phyloP scores from a whole-genome alignment of 2,329 filamentous ascomycete genomes.

The Ophiosphaerella narmari region DNA sequence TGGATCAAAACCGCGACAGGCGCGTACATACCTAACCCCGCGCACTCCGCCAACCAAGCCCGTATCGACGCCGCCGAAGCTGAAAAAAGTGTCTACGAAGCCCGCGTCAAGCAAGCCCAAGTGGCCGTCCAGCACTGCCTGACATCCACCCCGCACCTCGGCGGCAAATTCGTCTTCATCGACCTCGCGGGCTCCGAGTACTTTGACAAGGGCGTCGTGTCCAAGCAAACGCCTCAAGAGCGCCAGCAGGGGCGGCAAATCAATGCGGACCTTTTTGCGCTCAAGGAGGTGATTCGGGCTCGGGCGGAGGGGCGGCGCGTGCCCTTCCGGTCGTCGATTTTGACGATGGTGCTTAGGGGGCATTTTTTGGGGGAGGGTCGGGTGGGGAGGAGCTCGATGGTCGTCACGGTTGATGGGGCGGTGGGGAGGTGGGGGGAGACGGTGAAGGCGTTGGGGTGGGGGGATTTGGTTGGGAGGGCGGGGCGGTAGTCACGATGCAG shows the following conservation, averaged over 20 bases:
- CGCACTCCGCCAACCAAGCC: conserved; percentile 34
- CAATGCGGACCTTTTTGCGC: conserved; percentile 51
- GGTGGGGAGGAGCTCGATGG: no score
- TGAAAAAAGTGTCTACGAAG: conserved; percentile 45
- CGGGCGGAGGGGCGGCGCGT: conserved; percentile 44
- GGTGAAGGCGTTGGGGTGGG: no score
- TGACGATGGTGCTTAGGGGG: conserved; percentile 47
- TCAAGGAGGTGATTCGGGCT: conserved; percentile 55
- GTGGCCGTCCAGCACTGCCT: conserved; percentile 30
- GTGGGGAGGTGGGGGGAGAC: no score
- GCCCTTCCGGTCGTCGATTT: conserved; percentile 49
- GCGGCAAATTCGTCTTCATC: conserved; percentile 52
- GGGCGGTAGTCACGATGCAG: no score
- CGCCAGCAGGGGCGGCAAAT: conserved; percentile 51
- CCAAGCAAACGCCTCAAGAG: conserved; percentile 46
- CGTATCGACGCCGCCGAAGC: conserved; percentile 49
- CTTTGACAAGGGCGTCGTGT: conserved; percentile 22
- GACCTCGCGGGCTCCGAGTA: conserved; percentile 54
- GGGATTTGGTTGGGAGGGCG: no score
- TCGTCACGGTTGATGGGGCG: no score
- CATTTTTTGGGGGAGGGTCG: no score
- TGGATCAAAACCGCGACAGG: conserved; percentile 40
- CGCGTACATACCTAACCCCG: conserved; percentile 41
- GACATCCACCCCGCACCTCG: conserved; percentile 28
- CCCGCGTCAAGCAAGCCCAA: conserved; percentile 43